A percentile compares a stretch with the other conserved stretches of the same genome.
Evolutionary conservation across 164 flowering plant species (phyloP).

Genomic region (Piper longum): DNA sequence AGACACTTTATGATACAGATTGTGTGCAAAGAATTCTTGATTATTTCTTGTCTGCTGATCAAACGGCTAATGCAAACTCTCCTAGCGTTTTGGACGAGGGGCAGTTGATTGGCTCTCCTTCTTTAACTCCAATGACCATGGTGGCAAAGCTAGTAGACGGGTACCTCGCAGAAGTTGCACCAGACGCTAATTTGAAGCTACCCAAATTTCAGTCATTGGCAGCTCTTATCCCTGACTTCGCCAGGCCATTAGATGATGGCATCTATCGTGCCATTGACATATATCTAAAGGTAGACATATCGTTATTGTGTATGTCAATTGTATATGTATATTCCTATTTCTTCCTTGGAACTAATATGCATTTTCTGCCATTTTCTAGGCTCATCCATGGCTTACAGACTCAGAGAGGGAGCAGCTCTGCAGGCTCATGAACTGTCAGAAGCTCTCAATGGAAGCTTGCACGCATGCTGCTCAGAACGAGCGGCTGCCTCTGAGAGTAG

Average conservation of each 20-base stretch:
- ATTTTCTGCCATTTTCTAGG: constrained; percentile 17
- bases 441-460: constrained; percentile 62
- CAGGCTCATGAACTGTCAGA: constrained; percentile 68
- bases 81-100: constrained; percentile 33
- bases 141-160: constrained; percentile 65
- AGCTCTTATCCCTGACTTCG: constrained; percentile 63
- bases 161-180: constrained; percentile 7
- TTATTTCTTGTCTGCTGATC: constrained; percentile 37
- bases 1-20: constrained; percentile 38
- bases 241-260: constrained; percentile 63
- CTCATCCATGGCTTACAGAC: constrained; percentile 60
- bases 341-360: too few relatives aligned
- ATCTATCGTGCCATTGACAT: constrained; percentile 19
- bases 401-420: constrained; percentile 55
- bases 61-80: constrained; percentile 10
- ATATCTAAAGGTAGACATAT: constrained; percentile 51
- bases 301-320: background rate
- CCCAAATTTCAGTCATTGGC: constrained; percentile 27
- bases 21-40: constrained; percentile 33
- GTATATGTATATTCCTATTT: too few relatives aligned
- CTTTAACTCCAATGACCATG: constrained; percentile 44
- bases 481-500: too few relatives aligned
- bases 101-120: constrained; percentile 30
- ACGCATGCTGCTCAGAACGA: constrained; percentile 24
- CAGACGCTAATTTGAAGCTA: too few relatives aligned